Evolutionary conservation across 2,329 filamentous ascomycete species (phyloP).

Genomic region (Dothideomycetidae sp.): DNA sequence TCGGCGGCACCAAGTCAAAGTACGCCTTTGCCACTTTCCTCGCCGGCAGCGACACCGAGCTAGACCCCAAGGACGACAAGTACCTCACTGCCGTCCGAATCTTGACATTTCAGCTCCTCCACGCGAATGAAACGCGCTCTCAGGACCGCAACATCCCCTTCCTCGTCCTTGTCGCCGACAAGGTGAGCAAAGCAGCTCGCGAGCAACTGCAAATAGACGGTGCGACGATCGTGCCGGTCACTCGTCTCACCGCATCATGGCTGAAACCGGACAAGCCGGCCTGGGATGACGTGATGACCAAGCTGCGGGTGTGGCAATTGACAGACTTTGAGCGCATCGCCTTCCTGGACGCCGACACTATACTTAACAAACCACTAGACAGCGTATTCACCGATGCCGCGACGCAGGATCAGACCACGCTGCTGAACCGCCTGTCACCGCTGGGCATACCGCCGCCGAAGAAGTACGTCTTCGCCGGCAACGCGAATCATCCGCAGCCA

Average conservation of each 20-base stretch:
- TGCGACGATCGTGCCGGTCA: constrained; percentile 16
- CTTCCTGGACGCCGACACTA: constrained; percentile 23
- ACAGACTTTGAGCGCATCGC: constrained; percentile 24
- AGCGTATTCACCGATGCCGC: constrained; percentile 23
- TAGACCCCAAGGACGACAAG: constrained; percentile 17
- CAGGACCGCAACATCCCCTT: constrained; percentile 16
- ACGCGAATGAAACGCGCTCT: constrained; percentile 17
- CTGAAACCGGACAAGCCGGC: constrained; percentile 16
- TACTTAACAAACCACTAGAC: constrained; percentile 19
- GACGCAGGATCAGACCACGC: constrained; percentile 14
- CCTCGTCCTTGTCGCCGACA: constrained; percentile 18
- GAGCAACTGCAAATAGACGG: constrained; percentile 17
- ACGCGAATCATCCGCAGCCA: constrained; percentile 20
- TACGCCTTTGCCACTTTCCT: constrained; percentile 20
- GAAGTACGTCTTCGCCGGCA: constrained; percentile 21
- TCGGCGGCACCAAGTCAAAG: constrained; percentile 10
- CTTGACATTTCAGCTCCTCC: constrained; percentile 20
- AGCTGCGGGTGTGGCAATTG: constrained; percentile 27
- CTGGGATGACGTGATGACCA: constrained; percentile 26
- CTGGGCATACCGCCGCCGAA: not conserved
- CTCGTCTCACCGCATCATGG: constrained; percentile 20
- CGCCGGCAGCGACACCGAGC: constrained; percentile 13
- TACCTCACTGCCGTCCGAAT: constrained; percentile 20
- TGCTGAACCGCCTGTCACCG: constrained; percentile 10
- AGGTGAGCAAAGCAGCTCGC: constrained; percentile 16